Evolutionary conservation across 2,329 filamentous ascomycete genomes (phyloP), one percentile per base, ranked within the genome.

Genomic region (Fusarium sp.): DNA sequence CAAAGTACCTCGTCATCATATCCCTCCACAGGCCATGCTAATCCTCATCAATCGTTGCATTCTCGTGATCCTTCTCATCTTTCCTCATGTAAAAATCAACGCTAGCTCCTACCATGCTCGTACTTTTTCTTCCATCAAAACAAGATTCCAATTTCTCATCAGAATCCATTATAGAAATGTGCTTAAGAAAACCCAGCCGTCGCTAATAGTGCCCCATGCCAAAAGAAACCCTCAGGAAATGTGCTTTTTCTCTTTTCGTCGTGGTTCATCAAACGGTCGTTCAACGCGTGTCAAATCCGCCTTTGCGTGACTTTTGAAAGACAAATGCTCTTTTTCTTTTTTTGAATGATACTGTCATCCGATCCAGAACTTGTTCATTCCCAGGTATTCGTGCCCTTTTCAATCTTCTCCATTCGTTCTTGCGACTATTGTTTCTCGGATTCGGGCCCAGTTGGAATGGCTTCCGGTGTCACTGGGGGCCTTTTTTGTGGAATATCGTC

Each of bases 1-100:
- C 59, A 73, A 62, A 70, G 61, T 68, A 51, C 66, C 72, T 73
- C 69, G 57, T 74, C 73, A 72, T 75, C 61, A 68, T 72, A 66
- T 66, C 63, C 62, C 58, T 55, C 52, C 70, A 55, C 59, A 44
- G 27, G 43, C 52, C 68, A 62, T 59, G 42, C 62, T 65, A 57
- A 32, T 75, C 68, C 46, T 69, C 63, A 47, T 70, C 64, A 63
- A 40, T 60, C 71, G 64, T 73, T 56, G 32, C 62, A 63, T 47
- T 66, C 66, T 63, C 53, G 58, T 63, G 27, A 38, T 63, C 61
- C 32, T 62, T 58, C 62, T 30, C 51, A 55, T 64, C 32, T 68
- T 60, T 32, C 27, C 50, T 63, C 57, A 22, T 61, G 34, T 50
- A 55, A 75, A 66, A 57, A 49, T 68, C 73, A 60, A 70, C 68